phyloP scores from a whole-genome alignment of 306 rosid species.

The Vigna mungo region DNA sequence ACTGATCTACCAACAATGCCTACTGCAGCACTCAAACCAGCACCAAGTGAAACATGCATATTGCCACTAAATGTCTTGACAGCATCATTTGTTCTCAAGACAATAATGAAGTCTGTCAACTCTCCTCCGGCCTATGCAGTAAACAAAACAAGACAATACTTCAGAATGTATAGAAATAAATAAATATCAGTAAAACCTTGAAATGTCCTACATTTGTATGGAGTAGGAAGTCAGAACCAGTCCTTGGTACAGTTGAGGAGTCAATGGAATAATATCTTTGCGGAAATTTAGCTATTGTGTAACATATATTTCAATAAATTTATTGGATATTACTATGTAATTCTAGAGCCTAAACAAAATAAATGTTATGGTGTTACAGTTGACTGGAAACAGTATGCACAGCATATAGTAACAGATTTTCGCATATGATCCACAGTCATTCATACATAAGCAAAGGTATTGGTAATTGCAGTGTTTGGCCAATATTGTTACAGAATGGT shows the following conservation, averaged over 20 bases:
- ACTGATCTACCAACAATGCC: slow-evolving; percentile 84
- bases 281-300: slow-evolving; percentile 22
- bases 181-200: slow-evolving; percentile 16
- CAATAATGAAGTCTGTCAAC: slow-evolving; percentile 87
- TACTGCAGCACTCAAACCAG: slow-evolving; percentile 95
- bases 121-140: slow-evolving; percentile 90
- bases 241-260: slow-evolving; percentile 32
- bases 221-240: slow-evolving; percentile 12
- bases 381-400: slow-evolving; percentile 31
- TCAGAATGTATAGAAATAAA: slow-evolving; percentile 33
- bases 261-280: background rate
- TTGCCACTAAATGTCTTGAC: slow-evolving; percentile 85
- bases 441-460: slow-evolving; percentile 23
- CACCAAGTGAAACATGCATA: slow-evolving; percentile 85
- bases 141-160: slow-evolving; percentile 9
- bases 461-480: background rate
- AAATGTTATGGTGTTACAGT: slow-evolving; percentile 21
- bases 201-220: slow-evolving; percentile 14
- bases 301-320: slow-evolving; percentile 9
- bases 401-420: background rate
- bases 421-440: slow-evolving; percentile 17
- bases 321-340: background rate
- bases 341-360: slow-evolving; percentile 21
- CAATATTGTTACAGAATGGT: slow-evolving; percentile 31
- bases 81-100: slow-evolving; percentile 82